Evolutionary conservation across 495 filamentous ascomycete species (phyloP).

Genomic region (Chlorociboria aeruginascens): DNA sequence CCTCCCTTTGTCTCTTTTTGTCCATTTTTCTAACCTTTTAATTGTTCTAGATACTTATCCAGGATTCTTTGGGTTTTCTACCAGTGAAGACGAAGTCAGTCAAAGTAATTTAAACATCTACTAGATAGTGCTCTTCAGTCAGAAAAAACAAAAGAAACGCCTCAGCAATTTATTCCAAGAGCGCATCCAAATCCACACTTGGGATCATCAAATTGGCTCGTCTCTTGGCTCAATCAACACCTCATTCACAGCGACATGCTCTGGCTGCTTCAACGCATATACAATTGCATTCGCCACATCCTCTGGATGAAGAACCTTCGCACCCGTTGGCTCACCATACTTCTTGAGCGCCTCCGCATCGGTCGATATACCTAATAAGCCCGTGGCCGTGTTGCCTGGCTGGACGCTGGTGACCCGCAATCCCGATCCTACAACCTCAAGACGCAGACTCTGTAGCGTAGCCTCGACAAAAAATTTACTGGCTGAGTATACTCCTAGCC

Average conservation of each 20-base stretch:
- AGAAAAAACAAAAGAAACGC: too few relatives aligned
- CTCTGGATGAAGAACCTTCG: slow-evolving; percentile 48
- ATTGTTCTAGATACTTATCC: too few relatives aligned
- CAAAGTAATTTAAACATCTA: too few relatives aligned
- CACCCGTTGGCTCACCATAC: slow-evolving; percentile 53
- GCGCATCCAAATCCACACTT: too few relatives aligned
- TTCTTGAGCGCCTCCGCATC: slow-evolving; percentile 58
- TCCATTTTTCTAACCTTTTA: too few relatives aligned
- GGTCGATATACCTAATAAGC: slow-evolving; percentile 50
- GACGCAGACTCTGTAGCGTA: slow-evolving; percentile 49
- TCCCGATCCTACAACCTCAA: slow-evolving; percentile 54
- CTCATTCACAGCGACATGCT: slow-evolving; percentile 59
- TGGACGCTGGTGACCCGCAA: slow-evolving; percentile 53
- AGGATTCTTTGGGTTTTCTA: too few relatives aligned
- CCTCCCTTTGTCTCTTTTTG: too few relatives aligned
- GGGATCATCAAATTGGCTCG: slow-evolving; percentile 43
- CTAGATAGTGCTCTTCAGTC: too few relatives aligned
- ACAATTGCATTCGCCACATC: slow-evolving; percentile 55
- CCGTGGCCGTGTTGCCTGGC: slow-evolving; percentile 54
- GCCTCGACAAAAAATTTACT: slow-evolving; percentile 67
- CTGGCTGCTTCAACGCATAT: slow-evolving; percentile 49
- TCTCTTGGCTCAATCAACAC: slow-evolving; percentile 59
- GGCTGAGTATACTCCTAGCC: slow-evolving; percentile 59
- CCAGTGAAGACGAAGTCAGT: too few relatives aligned
- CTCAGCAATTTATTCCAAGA: too few relatives aligned